Conservation (phyloP, 208 protist genomes). For the Blechomonas ayalai region DNA sequence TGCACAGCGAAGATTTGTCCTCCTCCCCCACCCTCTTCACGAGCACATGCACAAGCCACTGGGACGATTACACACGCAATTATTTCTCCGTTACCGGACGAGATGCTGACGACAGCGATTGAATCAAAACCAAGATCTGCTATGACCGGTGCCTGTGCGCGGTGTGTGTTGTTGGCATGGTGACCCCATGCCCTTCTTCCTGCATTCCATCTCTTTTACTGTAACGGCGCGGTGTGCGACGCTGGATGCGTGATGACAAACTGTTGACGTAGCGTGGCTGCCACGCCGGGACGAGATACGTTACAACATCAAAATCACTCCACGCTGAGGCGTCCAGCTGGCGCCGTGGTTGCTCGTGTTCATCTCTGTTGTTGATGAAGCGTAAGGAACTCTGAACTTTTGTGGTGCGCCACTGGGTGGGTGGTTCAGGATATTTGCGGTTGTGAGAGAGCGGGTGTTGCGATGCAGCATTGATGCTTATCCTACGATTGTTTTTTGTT, state of each 20-base stretch:
- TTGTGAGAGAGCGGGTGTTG: neutral
- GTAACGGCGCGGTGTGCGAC: slow-evolving; percentile 2
- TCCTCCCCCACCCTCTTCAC: neutral
- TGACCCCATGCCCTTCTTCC: no score
- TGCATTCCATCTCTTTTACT: no score
- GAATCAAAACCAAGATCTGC: slow-evolving; percentile 76
- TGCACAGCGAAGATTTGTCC: slow-evolving; percentile 33
- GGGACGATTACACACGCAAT: slow-evolving; percentile 33
- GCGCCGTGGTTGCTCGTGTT: no score
- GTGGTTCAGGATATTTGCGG: no score
- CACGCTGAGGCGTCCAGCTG: no score
- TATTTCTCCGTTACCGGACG: slow-evolving; percentile 50
- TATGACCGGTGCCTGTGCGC: slow-evolving; percentile 28
- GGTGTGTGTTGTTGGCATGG: no score
- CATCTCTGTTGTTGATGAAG: no score
- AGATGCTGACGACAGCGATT: slow-evolving; percentile 58
- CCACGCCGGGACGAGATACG: no score
- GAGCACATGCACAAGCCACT: neutral
- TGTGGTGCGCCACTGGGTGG: no score
- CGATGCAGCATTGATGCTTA: neutral
- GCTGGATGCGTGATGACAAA: slow-evolving; percentile 22
- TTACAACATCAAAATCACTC: no score
- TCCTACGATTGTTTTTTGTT: slow-evolving; percentile 4
- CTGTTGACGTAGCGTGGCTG: slow-evolving; percentile 5
- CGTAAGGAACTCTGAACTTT: no score